These are phyloP conservation scores for Aspergillus leporis DNA, from an alignment of 495 filamentous ascomycete genomes.

Conservation along the genomic window DNA sequence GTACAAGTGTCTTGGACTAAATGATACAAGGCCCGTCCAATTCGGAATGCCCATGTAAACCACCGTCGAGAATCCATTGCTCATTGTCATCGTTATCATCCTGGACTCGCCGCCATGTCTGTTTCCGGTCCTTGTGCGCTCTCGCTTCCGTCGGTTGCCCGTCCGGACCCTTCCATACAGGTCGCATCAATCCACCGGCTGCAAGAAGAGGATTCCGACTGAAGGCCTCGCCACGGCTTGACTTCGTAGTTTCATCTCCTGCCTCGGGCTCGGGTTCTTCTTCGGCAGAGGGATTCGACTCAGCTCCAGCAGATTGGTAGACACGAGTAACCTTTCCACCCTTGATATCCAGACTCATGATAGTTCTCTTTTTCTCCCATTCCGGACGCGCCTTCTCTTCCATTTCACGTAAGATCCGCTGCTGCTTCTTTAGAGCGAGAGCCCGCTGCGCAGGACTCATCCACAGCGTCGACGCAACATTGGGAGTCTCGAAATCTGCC, in stretches of 20 bases:
- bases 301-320: constrained; percentile 54
- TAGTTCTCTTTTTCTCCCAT: constrained; percentile 87
- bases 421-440: constrained; percentile 83
- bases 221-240: constrained; percentile 60
- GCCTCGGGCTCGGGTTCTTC: constrained; percentile 37
- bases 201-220: constrained; percentile 79
- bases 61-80: constrained; percentile 86
- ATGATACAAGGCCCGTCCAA: neutral
- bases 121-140: constrained; percentile 45
- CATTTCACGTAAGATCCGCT: constrained; percentile 81
- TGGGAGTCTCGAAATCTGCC: constrained; percentile 82
- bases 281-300: constrained; percentile 28
- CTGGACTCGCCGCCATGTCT: constrained; percentile 85
- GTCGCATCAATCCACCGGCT: constrained; percentile 70
- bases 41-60: constrained; percentile 56
- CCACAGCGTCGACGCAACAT: constrained; percentile 75
- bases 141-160: constrained; percentile 41
- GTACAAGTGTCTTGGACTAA: neutral
- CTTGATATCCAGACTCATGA: constrained; percentile 82
- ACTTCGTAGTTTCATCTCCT: constrained; percentile 23
- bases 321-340: constrained; percentile 73
- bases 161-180: constrained; percentile 65
- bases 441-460: constrained; percentile 85
- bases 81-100: constrained; percentile 91
- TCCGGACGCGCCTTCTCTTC: constrained; percentile 89